phyloP scores from a whole-genome alignment of 2,329 filamentous ascomycete genomes.

The Basipetospora chlamydospora region DNA sequence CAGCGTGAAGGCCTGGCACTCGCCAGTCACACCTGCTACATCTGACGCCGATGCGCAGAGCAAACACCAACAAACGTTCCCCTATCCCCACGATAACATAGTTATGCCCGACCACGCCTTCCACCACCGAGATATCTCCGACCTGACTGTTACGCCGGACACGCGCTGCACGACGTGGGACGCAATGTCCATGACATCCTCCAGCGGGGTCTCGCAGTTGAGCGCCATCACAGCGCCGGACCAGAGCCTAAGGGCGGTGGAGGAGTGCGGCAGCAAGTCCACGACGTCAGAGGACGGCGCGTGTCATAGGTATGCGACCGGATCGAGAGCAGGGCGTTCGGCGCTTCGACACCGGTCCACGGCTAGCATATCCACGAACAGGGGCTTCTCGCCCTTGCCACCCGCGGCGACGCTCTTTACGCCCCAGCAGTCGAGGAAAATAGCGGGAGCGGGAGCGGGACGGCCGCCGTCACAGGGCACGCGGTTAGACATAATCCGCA shows the following conservation, averaged over 20 bases:
- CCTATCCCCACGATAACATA: conserved; percentile 25
- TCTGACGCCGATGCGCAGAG: conserved; percentile 14
- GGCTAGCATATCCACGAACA: conserved; percentile 35
- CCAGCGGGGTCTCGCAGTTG: conserved; percentile 14
- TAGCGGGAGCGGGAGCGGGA: neutral
- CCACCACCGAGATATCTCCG: conserved; percentile 18
- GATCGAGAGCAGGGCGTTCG: conserved; percentile 1
- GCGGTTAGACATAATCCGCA: conserved; percentile 29
- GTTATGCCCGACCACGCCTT: conserved; percentile 17
- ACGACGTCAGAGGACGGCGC: conserved; percentile 9
- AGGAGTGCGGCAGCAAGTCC: conserved; percentile 4
- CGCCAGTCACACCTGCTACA: conserved; percentile 29
- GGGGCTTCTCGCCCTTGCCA: conserved; percentile 52
- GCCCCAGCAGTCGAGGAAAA: conserved; percentile 16
- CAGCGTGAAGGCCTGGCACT: conserved; percentile 35
- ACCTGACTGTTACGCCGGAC: conserved; percentile 18
- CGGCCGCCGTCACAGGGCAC: conserved; percentile 11
- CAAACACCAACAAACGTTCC: conserved; percentile 18
- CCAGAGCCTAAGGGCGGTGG: conserved; percentile 5
- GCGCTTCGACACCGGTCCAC: conserved; percentile 36
- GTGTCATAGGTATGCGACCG: conserved; percentile 13
- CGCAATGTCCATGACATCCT: conserved; percentile 11
- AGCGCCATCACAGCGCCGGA: conserved; percentile 13
- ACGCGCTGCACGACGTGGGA: conserved; percentile 17
- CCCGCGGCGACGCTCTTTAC: conserved; percentile 52